These are phyloP conservation scores for Theileria parva DNA, from an alignment of 169 alveolate species.

Conservation along the genomic window DNA sequence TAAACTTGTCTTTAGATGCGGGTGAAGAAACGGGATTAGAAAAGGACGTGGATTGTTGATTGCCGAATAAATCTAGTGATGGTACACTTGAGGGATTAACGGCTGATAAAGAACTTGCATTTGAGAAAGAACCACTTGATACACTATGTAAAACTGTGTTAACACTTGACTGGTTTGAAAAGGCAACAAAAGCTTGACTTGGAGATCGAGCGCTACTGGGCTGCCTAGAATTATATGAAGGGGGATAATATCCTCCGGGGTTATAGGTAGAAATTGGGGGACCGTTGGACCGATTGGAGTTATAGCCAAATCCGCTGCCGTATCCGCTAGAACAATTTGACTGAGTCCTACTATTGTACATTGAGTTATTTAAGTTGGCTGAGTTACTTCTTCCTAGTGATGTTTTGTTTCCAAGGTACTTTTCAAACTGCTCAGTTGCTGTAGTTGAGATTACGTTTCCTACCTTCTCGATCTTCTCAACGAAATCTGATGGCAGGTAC, in stretches of 20 bases:
- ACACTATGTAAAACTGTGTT: too few species aligned
- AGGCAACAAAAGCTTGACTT: too few species aligned
- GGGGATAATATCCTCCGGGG: neutral
- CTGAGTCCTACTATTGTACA: neutral
- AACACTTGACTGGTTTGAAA: too few species aligned
- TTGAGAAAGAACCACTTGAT: too few species aligned
- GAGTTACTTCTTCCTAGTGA: conserved; percentile 11
- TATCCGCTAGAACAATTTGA: neutral
- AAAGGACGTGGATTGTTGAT: too few species aligned
- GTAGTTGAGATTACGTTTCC: conserved; percentile 51
- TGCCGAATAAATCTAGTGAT: too few species aligned
- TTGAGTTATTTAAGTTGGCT: neutral
- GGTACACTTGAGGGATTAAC: too few species aligned
- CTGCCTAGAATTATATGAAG: neutral
- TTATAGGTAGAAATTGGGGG: neutral
- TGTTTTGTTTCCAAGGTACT: conserved; percentile 18
- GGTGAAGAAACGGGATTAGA: neutral
- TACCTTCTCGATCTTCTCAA: conserved; percentile 50
- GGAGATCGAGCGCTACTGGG: too few species aligned
- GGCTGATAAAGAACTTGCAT: too few species aligned
- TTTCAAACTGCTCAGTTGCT: conserved; percentile 48
- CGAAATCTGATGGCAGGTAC: conserved; percentile 33
- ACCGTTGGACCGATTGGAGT: neutral
- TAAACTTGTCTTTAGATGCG: neutral
- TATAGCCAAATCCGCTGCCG: neutral